A percentile compares a stretch with the other conserved stretches of the same genome.
Conservation (phyloP, 78 protist genomes). For the Acrasis kona region DNA sequence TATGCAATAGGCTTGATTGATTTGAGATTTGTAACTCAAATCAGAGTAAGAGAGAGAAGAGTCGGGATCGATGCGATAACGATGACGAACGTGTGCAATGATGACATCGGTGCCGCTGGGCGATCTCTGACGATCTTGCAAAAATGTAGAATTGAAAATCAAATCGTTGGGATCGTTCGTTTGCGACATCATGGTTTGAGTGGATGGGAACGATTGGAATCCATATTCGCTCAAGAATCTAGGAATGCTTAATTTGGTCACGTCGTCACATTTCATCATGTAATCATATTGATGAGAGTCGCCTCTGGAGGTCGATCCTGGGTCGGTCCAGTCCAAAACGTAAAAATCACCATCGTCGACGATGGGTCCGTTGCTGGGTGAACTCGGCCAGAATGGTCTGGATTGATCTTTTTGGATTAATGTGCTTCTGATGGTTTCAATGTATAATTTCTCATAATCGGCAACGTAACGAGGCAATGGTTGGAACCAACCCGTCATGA, state of each 20-base stretch:
- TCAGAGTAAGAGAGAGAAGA: background rate
- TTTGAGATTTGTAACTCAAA: constrained; percentile 17
- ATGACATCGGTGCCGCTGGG: background rate
- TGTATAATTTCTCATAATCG: constrained; percentile 46
- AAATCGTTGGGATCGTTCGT: background rate
- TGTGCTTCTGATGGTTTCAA: constrained; percentile 28
- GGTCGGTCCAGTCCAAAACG: constrained; percentile 24
- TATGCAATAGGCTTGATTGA: constrained; percentile 30
- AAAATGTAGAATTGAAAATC: background rate
- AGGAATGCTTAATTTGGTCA: constrained; percentile 20
- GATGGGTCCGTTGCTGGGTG: constrained; percentile 76
- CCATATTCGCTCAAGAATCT: constrained; percentile 76
- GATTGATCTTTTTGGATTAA: constrained; percentile 11
- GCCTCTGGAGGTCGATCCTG: constrained; percentile 39
- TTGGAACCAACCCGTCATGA: constrained; percentile 17
- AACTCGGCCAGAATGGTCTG: constrained; percentile 49
- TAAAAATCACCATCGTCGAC: too few relatives aligned
- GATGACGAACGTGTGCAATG: background rate
- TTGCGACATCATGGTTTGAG: background rate
- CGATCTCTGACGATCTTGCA: constrained; percentile 1
- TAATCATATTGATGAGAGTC: constrained; percentile 44
- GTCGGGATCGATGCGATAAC: background rate
- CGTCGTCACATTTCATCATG: constrained; percentile 16
- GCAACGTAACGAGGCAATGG: constrained; percentile 12
- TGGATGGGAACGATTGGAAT: constrained; percentile 53